Evolutionary conservation across 106 monocot species (phyloP).

Genomic region (Platanthera guangdongensis): DNA sequence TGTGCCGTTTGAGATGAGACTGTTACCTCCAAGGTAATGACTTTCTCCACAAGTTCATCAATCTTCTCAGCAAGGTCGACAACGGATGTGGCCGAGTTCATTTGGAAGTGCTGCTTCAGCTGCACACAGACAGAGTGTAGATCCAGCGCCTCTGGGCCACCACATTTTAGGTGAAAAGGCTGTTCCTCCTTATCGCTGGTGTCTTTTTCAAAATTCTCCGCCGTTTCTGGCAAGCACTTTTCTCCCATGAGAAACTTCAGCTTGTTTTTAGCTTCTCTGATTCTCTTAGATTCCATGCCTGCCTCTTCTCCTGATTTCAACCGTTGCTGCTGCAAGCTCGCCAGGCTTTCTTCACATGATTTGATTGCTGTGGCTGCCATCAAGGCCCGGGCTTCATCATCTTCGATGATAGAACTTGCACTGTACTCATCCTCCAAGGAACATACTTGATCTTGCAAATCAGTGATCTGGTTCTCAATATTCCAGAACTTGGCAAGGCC

Average conservation of each 20-base stretch:
- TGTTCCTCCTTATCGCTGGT: neutral
- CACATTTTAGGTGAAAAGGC: neutral
- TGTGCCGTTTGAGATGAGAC: constrained; percentile 18
- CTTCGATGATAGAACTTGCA: constrained; percentile 18
- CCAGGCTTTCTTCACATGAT: constrained; percentile 26
- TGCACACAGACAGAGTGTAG: constrained; percentile 17
- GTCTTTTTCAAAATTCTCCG: neutral
- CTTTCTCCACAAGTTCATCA: constrained; percentile 28
- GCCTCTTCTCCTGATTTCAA: constrained; percentile 12
- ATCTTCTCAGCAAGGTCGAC: constrained; percentile 26
- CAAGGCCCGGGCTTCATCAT: constrained; percentile 25
- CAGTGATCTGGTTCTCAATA: constrained; percentile 23
- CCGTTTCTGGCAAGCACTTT: neutral
- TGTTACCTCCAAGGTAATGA: constrained; percentile 20
- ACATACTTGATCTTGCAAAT: constrained; percentile 22
- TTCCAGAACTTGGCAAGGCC: constrained; percentile 20
- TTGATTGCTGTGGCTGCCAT: constrained; percentile 27
- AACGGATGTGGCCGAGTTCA: constrained; percentile 13
- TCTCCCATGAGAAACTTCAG: constrained; percentile 14
- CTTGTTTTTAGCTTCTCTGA: constrained; percentile 5
- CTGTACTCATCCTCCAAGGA: constrained; percentile 17
- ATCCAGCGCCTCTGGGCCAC: constrained; percentile 7
- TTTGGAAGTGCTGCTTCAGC: constrained; percentile 15
- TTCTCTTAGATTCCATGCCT: constrained; percentile 14
- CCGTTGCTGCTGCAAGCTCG: constrained; percentile 17